Conservation (phyloP, 805 yeast genomes). For the Saturnispora serradocipensis region DNA sequence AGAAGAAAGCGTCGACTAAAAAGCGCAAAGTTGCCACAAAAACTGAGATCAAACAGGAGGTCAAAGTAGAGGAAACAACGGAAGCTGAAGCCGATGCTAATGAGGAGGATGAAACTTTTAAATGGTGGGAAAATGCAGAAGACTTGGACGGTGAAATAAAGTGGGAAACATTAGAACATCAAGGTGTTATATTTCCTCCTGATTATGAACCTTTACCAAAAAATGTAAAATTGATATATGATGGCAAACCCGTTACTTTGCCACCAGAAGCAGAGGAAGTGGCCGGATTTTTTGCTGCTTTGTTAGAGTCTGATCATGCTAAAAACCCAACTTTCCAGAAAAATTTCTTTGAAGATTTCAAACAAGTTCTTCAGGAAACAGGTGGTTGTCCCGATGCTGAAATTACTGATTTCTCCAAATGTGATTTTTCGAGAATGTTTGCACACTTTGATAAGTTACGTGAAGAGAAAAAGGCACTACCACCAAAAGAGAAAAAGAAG, state of each 20-base stretch:
- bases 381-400: constrained; percentile 51
- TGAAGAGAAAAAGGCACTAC: constrained; percentile 60
- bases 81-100: constrained; percentile 9
- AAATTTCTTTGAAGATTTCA: constrained; percentile 79
- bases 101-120: constrained; percentile 48
- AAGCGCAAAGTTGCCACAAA: not conserved
- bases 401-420: constrained; percentile 50
- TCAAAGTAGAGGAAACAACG: not conserved
- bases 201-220: constrained; percentile 79
- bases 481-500: constrained; percentile 66
- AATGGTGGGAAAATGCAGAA: constrained; percentile 78
- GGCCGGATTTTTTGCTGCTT: constrained; percentile 89
- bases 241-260: constrained; percentile 63
- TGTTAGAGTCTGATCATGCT: constrained; percentile 83
- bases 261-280: constrained; percentile 89
- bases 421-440: constrained; percentile 72
- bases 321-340: constrained; percentile 76
- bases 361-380: constrained; percentile 52
- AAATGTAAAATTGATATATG: constrained; percentile 65
- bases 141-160: constrained; percentile 66
- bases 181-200: constrained; percentile 92
- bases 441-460: constrained; percentile 60
- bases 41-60: constrained; percentile 7
- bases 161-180: constrained; percentile 82
- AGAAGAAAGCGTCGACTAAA: not conserved